Base-by-base conservation (phyloP, 2,329 filamentous ascomycete genomes). In the Colletotrichum orchidophilum region DNA sequence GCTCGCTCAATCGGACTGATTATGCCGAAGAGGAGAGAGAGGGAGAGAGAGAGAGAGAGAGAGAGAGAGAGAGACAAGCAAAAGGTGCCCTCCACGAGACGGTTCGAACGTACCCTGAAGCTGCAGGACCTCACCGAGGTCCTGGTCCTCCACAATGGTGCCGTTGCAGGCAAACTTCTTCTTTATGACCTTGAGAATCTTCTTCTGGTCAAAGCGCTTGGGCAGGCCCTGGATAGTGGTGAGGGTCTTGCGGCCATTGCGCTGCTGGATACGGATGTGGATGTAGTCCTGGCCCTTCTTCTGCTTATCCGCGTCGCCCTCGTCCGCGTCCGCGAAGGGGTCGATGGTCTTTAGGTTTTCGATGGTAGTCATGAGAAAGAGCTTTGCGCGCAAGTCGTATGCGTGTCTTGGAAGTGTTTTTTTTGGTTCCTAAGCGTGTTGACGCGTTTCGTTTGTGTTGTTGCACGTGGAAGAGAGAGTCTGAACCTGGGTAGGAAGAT, bases 181-280 rank as follows among this genome's bases (percentile, higher is more conserved):
- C 92, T 98, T 98, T 89, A 98, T 97, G 86, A 97, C 95, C 89
- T 98, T 98, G 81, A 99, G 92, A 83, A 99, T 98, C 88, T 98
- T 98, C 92, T 98, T 98, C 86, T 96, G 95, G 87, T 98, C 96
- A 82, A 97, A 98, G 84, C 98, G 98, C 89, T 96, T 96, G 75
- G 96, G 96, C 79, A 99, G 92, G 85, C 96, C 96, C 91, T 98
- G 96, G 81, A 99, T 95, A 80, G 96, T 99, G 80, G 96, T 99
- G 93, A 99, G 90, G 88, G 96, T 98, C 91, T 99, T 99, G 86
- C 96, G 96, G 92, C 96, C 96, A 73, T 74, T 74, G 66, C 73
- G 73, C 67, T 74, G 73, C 64, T 74, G 73, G 67, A 74, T 74
- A 27, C 73, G 73, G 57, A 74, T 74, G 68, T 74, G 73, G 33